Evolutionary conservation across 768 basidiomycete species (phyloP).

Genomic region (Podaxis mareebaensis): DNA sequence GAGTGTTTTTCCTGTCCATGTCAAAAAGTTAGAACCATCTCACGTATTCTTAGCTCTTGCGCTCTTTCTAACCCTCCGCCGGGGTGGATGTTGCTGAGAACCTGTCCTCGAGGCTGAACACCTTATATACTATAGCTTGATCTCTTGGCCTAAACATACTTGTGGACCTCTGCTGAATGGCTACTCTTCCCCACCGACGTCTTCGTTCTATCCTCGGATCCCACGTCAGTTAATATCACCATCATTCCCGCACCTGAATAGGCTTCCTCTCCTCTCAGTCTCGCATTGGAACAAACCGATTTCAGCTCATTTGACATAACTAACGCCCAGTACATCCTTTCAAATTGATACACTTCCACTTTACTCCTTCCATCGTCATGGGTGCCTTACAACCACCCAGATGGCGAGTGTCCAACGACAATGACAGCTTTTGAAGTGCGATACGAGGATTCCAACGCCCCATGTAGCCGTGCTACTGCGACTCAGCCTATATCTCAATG

Average conservation of each 20-base stretch:
- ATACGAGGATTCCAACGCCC: neutral
- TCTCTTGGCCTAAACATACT: neutral
- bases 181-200: neutral
- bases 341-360: neutral
- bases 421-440: neutral
- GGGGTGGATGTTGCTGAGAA: neutral
- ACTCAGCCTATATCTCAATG: neutral
- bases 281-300: neutral
- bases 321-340: neutral
- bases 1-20: neutral
- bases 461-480: neutral
- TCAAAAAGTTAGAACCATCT: neutral
- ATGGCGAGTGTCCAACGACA: neutral
- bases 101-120: neutral
- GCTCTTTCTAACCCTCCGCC: neutral
- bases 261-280: neutral
- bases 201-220: slow-evolving; percentile 3
- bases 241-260: neutral
- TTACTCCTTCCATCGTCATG: neutral
- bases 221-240: neutral
- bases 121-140: neutral
- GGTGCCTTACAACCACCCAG: neutral
- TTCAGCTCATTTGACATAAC: neutral
- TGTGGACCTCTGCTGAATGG: neutral
- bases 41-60: neutral